A percentile compares a stretch with the other conserved stretches of the same genome.
Evolutionary conservation across 176 grass and related monocot genomes (phyloP).

Genomic region (Rhynchospora pubera): DNA sequence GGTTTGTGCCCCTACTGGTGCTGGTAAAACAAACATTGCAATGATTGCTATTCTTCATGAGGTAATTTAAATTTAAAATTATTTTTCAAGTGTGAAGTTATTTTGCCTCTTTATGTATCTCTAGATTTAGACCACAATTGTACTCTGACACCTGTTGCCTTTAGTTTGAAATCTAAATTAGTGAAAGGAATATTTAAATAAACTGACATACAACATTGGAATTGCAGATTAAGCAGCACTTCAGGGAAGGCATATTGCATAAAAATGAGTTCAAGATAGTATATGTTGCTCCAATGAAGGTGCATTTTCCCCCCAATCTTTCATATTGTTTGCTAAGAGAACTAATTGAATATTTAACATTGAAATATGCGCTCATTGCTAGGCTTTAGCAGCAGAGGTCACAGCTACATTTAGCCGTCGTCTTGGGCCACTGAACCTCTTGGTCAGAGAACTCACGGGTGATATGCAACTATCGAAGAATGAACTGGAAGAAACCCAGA

Average conservation of each 20-base stretch:
- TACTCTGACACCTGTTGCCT: not conserved
- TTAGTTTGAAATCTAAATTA: not conserved
- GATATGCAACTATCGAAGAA: slow-evolving; percentile 96
- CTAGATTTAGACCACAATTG: not conserved
- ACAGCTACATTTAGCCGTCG: slow-evolving; percentile 76
- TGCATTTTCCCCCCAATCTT: slow-evolving; percentile 23
- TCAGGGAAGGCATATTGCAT: slow-evolving; percentile 89
- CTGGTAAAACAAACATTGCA: slow-evolving; percentile 98
- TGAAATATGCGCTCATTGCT: slow-evolving; percentile 19
- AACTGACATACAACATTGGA: not conserved
- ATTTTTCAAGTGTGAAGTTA: not conserved
- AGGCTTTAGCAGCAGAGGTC: slow-evolving; percentile 94
- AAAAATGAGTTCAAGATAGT: slow-evolving; percentile 99
- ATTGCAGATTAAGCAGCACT: slow-evolving; percentile 87
- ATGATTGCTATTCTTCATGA: slow-evolving; percentile 99
- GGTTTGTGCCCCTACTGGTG: slow-evolving; percentile 98
- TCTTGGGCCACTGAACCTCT: slow-evolving; percentile 69
- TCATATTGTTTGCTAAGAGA: not conserved
- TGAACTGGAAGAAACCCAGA: slow-evolving; percentile 92
- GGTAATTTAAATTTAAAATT: slow-evolving; percentile 27
- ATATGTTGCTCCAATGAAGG: slow-evolving; percentile 99
- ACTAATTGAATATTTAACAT: not conserved
- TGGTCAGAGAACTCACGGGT: slow-evolving; percentile 86
- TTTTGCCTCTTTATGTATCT: not conserved
- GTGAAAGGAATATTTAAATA: not conserved